Percentiles rank a stretch among this genome's conserved stretches.
Conservation (phyloP, 768 basidiomycete species). For the Podaxis mareebaensis region DNA sequence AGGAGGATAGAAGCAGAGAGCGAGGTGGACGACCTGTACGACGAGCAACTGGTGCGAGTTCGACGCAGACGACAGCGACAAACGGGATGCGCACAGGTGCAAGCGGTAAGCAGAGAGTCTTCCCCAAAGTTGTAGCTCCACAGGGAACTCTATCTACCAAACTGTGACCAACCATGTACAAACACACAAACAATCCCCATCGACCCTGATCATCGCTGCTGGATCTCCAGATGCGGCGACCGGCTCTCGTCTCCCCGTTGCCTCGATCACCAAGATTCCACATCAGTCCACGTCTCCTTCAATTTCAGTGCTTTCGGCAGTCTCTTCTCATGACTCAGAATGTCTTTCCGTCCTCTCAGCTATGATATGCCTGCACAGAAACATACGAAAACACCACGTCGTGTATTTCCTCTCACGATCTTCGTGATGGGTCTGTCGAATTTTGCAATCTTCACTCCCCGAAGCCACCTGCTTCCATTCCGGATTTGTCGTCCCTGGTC, state of each 20-base stretch:
- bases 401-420: not conserved
- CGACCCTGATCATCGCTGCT: not conserved
- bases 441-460: not conserved
- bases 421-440: not conserved
- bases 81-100: slow-evolving; percentile 9
- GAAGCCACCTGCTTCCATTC: slow-evolving; percentile 8
- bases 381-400: not conserved
- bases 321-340: not conserved
- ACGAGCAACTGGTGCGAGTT: slow-evolving; percentile 14
- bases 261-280: not conserved
- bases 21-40: slow-evolving; percentile 18
- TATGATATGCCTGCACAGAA: too few species aligned
- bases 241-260: not conserved
- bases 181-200: slow-evolving; percentile 8
- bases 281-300: not conserved
- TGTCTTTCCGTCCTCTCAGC: not conserved
- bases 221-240: not conserved
- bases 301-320: too few species aligned
- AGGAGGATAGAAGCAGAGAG: slow-evolving; percentile 12
- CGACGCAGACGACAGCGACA: slow-evolving; percentile 17
- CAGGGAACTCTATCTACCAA: slow-evolving; percentile 1
- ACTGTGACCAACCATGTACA: not conserved
- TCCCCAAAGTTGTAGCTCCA: slow-evolving; percentile 7
- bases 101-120: slow-evolving; percentile 1
- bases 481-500: not conserved